These are phyloP conservation scores for Sporothrix pseudoabietina DNA, from an alignment of 2,329 filamentous ascomycete species.

Conservation along the genomic window DNA sequence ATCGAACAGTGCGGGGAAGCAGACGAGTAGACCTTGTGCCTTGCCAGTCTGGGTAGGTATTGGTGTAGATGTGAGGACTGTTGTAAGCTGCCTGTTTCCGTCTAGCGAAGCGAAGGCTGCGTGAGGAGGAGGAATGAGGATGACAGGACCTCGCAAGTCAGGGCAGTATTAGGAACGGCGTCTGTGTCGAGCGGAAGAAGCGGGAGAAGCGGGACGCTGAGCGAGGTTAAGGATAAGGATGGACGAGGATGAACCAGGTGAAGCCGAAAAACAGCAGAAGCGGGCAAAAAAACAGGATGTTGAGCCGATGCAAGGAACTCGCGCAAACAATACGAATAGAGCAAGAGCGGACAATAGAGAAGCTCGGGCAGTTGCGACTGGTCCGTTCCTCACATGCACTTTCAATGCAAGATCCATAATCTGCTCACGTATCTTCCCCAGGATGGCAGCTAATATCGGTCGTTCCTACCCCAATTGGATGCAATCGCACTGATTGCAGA, in stretches of 20 bases:
- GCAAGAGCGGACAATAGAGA: background rate
- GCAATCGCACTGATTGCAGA: background rate
- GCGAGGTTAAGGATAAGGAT: background rate
- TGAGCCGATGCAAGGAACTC: background rate
- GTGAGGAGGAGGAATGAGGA: background rate
- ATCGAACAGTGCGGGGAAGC: background rate
- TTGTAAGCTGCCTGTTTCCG: background rate
- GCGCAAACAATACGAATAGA: background rate
- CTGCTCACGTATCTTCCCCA: background rate
- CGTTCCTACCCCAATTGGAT: background rate
- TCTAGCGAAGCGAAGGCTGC: background rate
- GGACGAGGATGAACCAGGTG: background rate
- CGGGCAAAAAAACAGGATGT: background rate
- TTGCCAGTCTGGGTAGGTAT: too few relatives aligned
- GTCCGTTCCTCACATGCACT: background rate
- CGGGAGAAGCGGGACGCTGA: background rate
- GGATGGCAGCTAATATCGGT: background rate
- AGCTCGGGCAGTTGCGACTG: background rate
- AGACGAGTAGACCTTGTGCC: background rate
- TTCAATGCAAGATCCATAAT: too few relatives aligned
- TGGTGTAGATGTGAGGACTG: too few relatives aligned
- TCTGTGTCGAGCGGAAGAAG: background rate
- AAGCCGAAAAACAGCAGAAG: conserved; percentile 6
- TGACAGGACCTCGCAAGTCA: background rate
- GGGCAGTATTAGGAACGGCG: background rate